phyloP scores from a whole-genome alignment of 805 yeast genomes.

The Teunomyces panamensis region DNA sequence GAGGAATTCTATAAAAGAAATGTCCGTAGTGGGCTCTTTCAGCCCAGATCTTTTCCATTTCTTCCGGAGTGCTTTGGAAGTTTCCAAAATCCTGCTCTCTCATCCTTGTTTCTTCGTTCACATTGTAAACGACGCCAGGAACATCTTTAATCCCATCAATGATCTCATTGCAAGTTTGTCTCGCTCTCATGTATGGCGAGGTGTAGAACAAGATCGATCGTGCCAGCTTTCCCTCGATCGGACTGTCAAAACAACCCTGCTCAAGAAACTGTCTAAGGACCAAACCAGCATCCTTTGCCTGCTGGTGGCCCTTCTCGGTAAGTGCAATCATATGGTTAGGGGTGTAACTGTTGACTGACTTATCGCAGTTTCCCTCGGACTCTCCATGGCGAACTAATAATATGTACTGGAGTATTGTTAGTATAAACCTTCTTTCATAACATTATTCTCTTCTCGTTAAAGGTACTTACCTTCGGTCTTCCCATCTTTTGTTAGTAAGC shows the following conservation, averaged over 20 bases:
- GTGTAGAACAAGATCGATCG: constrained; percentile 69
- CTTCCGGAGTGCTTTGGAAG: constrained; percentile 73
- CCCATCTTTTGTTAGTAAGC: constrained; percentile 20
- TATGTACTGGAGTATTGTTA: constrained; percentile 46
- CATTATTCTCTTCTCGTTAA: too few relatives aligned
- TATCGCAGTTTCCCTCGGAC: constrained; percentile 86
- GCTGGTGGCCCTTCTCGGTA: constrained; percentile 66
- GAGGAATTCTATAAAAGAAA: constrained; percentile 80
- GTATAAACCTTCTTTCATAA: too few relatives aligned
- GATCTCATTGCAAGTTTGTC: constrained; percentile 78
- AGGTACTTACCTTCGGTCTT: constrained; percentile 29
- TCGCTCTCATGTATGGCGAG: constrained; percentile 80
- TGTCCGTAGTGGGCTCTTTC: constrained; percentile 84
- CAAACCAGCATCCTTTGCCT: constrained; percentile 59
- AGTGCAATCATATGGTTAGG: constrained; percentile 81
- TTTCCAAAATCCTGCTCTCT: constrained; percentile 96
- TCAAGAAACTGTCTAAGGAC: constrained; percentile 41
- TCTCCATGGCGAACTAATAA: constrained; percentile 89
- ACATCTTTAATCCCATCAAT: constrained; percentile 53
- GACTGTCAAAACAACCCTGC: constrained; percentile 32
- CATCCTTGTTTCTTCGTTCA: constrained; percentile 86
- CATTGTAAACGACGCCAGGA: constrained; percentile 44
- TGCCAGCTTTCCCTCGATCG: constrained; percentile 13
- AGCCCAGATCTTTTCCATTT: constrained; percentile 78
- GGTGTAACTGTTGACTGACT: constrained; percentile 68